Percentiles rank a stretch among this genome's conserved stretches.
Conservation (phyloP, 1,139 yeast species). For the Schizosaccharomyces versatilis region DNA sequence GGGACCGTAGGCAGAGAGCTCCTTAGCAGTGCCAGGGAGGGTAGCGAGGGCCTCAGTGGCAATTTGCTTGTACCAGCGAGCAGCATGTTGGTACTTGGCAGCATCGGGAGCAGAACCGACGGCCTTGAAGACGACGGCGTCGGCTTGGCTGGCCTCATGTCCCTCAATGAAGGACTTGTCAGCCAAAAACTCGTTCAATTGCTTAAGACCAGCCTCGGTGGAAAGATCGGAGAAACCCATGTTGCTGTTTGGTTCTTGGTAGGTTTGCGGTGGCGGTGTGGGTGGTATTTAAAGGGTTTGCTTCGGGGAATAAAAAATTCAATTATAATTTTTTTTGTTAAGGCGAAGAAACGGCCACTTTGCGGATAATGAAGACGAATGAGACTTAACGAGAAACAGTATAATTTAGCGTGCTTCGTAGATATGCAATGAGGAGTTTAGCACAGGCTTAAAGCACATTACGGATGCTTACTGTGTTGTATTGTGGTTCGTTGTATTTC, state of each 20-base stretch:
- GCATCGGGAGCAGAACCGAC: constrained; percentile 39
- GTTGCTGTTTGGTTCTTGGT: constrained; percentile 1
- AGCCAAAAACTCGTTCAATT: constrained; percentile 10
- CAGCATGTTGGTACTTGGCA: constrained; percentile 69
- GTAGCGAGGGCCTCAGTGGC: constrained; percentile 54
- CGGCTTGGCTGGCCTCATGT: constrained; percentile 82
- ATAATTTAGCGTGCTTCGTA: too few relatives aligned
- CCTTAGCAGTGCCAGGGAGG: constrained; percentile 21
- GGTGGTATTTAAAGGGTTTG: too few relatives aligned
- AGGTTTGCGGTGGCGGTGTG: background rate
- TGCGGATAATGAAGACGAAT: too few relatives aligned
- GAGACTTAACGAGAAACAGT: too few relatives aligned
- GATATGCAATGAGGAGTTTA: too few relatives aligned
- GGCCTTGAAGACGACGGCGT: constrained; percentile 77
- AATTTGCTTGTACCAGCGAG: constrained; percentile 97
- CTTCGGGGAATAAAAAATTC: too few relatives aligned
- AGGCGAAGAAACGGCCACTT: too few relatives aligned
- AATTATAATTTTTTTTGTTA: too few relatives aligned
- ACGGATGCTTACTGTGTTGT: too few relatives aligned
- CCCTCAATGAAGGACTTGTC: constrained; percentile 48
- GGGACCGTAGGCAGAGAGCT: constrained; percentile 27
- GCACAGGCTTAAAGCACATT: too few relatives aligned
- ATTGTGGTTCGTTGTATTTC: too few relatives aligned
- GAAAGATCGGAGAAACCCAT: constrained; percentile 2
- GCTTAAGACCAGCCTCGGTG: constrained; percentile 4